These are phyloP conservation scores for Citrus sinensis DNA, from an alignment of 345 rosid species.

Conservation along the genomic window DVS_A1.0 CM039164.1:22779001-22779500, in stretches of 20 bases:
- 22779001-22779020: constrained; percentile 69
- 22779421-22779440: neutral
- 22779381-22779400: too few species aligned
- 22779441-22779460: neutral
- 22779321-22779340: too few species aligned
- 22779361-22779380: too few species aligned
- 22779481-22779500: constrained; percentile 69
- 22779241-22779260: constrained; percentile 68
- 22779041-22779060: constrained; percentile 74
- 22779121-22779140: neutral
- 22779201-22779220: constrained; percentile 54
- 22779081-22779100: too few species aligned
- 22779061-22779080: constrained; percentile 36
- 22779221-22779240: constrained; percentile 32
- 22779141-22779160: neutral
- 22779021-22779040: constrained; percentile 56
- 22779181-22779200: constrained; percentile 82
- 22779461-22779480: constrained; percentile 56
- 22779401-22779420: too few species aligned
- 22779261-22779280: constrained; percentile 42
- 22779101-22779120: too few species aligned
- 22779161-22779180: constrained; percentile 36
- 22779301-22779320: neutral
- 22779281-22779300: neutral
- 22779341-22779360: too few species aligned